These are phyloP conservation scores for Lodderomyces parapsilosis DNA, from an alignment of 1,139 yeast genomes.

Conservation along the genomic window DNA sequence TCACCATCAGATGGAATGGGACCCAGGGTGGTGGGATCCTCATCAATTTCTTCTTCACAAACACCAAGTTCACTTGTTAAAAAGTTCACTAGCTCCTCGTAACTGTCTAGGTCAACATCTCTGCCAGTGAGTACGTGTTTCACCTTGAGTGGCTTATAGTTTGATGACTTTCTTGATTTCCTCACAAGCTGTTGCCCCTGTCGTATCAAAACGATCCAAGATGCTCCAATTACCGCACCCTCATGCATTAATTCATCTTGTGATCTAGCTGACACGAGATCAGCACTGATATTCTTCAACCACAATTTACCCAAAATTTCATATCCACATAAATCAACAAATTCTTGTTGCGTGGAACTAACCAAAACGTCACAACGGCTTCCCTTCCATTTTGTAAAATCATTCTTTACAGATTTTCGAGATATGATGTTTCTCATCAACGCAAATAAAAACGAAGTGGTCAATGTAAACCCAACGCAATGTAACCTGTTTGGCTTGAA, in stretches of 20 bases:
- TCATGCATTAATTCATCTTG: constrained; percentile 68
- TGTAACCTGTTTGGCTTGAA: constrained; percentile 1
- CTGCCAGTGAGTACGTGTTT: constrained; percentile 56
- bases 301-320: constrained; percentile 65
- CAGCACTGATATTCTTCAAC: constrained; percentile 71
- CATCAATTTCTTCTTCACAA: constrained; percentile 14
- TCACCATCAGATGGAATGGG: constrained; percentile 8
- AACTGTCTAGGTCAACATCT: constrained; percentile 65
- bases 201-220: constrained; percentile 72
- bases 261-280: constrained; percentile 46
- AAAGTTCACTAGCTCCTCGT: constrained; percentile 58
- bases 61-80: constrained; percentile 43
- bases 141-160: constrained; percentile 71
- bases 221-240: constrained; percentile 69
- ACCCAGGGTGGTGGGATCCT: neutral
- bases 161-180: constrained; percentile 14
- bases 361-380: constrained; percentile 78
- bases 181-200: constrained; percentile 35
- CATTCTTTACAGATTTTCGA: constrained; percentile 24
- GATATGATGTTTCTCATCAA: constrained; percentile 36
- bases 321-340: constrained; percentile 58
- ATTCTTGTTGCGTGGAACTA: constrained; percentile 57
- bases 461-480: constrained; percentile 73
- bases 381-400: constrained; percentile 28
- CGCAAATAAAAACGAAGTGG: constrained; percentile 41